Evolutionary conservation across 2,329 filamentous ascomycete species (phyloP), one percentile per base, ranked within the genome.

Genomic region (Elsinoe fawcettii): DNA sequence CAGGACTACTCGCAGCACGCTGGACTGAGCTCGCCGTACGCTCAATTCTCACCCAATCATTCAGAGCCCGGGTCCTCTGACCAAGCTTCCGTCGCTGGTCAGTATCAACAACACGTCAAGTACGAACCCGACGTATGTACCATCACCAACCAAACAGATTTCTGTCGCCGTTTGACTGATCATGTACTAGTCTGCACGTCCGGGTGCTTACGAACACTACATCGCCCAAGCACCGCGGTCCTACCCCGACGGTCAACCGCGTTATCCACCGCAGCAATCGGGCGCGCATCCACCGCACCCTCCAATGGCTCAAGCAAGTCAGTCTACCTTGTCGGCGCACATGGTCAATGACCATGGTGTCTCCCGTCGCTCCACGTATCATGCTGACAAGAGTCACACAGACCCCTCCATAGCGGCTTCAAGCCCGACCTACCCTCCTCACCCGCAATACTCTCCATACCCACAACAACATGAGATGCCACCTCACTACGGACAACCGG

Each of bases 231-330:
- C 39, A 23, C 54, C 54, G 43, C 87, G 90, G 70, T 78, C 72
- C 60, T 76, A 76, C 69, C 80, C 85, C 69, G 92, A 93, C 78
- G 86, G 90, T 75, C 84, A 77, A 51, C 84, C 75, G 78, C 88
- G 74, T 81, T 56, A 43, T 1, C 59, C 54, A 51, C 57, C 37
- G 14, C 57, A 60, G 49, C 56, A 55, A 37, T 55, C 51, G 78
- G 82, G 82, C 77, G 85, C 81, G 73, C 82, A 84, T 72, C 81
- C 84, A 74, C 84, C 81, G 76, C 84, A 84, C 76, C 82, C 86
- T 84, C 87, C 86, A 85, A 96, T 96, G 91, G 90, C 91, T 84
- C 90, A 96, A 89, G 89, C 89, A 87, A 96, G 91, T 96, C 88
- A 89, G 90, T 96, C 89, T 16, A 34, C 39, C 54, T 23, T 16